Evolutionary conservation across 768 basidiomycete species (phyloP).

Genomic region (Phanerodontia chrysosporium): DNA sequence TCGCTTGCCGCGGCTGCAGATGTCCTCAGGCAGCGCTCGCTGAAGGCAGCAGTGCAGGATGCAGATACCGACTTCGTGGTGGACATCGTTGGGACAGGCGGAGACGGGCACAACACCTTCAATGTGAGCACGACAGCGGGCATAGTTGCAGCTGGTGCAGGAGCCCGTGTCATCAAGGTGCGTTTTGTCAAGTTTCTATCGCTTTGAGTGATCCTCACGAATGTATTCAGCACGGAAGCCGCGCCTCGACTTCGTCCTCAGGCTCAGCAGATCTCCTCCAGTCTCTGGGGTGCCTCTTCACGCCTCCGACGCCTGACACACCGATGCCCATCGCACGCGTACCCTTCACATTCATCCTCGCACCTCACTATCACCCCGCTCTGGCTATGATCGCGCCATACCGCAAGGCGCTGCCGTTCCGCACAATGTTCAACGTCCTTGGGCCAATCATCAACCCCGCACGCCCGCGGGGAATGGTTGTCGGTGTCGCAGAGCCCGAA

Average conservation of each 20-base stretch:
- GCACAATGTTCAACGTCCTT: constrained; percentile 94
- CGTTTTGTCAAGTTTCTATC: constrained; percentile 14
- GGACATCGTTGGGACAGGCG: constrained; percentile 90
- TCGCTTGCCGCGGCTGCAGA: constrained; percentile 76
- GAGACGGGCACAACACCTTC: constrained; percentile 94
- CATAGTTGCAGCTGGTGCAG: constrained; percentile 91
- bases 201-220: not conserved
- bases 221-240: constrained; percentile 69
- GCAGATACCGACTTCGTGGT: constrained; percentile 59
- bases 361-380: constrained; percentile 88
- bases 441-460: constrained; percentile 95
- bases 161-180: constrained; percentile 90
- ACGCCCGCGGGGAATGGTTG: constrained; percentile 79
- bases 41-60: constrained; percentile 57
- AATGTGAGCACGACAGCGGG: constrained; percentile 95
- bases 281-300: constrained; percentile 75
- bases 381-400: constrained; percentile 79
- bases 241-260: constrained; percentile 90
- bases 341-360: constrained; percentile 92
- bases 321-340: constrained; percentile 53
- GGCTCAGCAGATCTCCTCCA: constrained; percentile 92
- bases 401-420: constrained; percentile 84
- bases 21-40: constrained; percentile 64
- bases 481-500: constrained; percentile 81
- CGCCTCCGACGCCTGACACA: constrained; percentile 54